phyloP scores from a whole-genome alignment of 1,284 basidiomycete genomes.

The Austroboletus novae-zelandiae region DNA sequence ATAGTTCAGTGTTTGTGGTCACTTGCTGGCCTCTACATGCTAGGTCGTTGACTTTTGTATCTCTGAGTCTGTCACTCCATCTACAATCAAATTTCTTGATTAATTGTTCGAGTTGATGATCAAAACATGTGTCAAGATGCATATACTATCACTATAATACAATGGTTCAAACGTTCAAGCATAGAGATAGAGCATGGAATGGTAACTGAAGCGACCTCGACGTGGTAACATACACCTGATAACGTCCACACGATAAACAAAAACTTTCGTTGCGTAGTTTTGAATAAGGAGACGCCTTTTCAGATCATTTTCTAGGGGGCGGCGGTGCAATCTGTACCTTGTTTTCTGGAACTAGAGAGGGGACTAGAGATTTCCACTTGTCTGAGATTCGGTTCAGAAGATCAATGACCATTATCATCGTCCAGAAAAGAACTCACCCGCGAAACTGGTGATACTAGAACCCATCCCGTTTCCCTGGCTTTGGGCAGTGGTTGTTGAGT shows the following conservation, averaged over 20 bases:
- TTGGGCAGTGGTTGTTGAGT: slow-evolving; percentile 12
- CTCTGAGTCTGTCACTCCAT: too few relatives aligned
- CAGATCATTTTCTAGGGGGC: slow-evolving; percentile 2
- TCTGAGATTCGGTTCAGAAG: slow-evolving; percentile 9
- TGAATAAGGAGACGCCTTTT: too few relatives aligned
- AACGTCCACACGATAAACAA: background rate
- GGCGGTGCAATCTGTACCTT: slow-evolving; percentile 22
- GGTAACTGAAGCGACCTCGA: too few relatives aligned
- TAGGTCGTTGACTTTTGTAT: too few relatives aligned
- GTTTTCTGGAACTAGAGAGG: slow-evolving; percentile 17
- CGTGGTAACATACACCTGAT: background rate
- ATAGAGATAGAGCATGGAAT: too few relatives aligned
- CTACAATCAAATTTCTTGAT: too few relatives aligned
- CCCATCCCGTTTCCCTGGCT: slow-evolving; percentile 11
- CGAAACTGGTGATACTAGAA: slow-evolving; percentile 22
- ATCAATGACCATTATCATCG: background rate
- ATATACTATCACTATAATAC: too few relatives aligned
- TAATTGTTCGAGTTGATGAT: too few relatives aligned
- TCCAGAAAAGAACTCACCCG: slow-evolving; percentile 15
- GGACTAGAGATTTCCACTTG: slow-evolving; percentile 23
- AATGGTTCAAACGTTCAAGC: too few relatives aligned
- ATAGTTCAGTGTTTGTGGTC: too few relatives aligned
- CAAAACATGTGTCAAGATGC: too few relatives aligned
- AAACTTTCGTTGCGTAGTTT: background rate
- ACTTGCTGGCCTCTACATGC: too few relatives aligned